phyloP scores from a whole-genome alignment of 257 asterid species.

The Scutellaria galericulata region DNA sequence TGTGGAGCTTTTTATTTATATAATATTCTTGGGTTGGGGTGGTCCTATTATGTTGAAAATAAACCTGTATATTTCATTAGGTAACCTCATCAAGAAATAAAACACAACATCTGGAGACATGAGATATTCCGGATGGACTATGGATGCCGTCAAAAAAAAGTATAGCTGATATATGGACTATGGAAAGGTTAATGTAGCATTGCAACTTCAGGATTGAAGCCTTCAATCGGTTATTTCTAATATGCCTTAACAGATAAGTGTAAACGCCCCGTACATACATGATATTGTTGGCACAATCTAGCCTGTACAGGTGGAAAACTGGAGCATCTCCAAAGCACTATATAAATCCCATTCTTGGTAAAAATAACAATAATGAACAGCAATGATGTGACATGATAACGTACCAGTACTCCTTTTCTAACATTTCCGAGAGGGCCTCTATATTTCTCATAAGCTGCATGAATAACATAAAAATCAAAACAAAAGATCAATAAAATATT shows the following conservation, averaged over 20 bases:
- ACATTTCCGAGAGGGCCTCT: constrained; percentile 99
- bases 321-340: constrained; percentile 22
- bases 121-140: neutral
- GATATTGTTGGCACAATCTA: constrained; percentile 3
- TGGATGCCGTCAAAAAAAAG: too few species aligned
- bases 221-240: neutral
- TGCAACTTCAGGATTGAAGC: neutral
- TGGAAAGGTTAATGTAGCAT: neutral
- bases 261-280: neutral
- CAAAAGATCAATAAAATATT: neutral
- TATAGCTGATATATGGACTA: neutral
- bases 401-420: constrained; percentile 98
- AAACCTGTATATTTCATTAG: neutral
- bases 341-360: neutral
- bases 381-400: constrained; percentile 13
- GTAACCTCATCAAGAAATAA: neutral
- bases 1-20: neutral
- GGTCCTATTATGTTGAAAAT: neutral
- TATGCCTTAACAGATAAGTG: neutral
- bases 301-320: constrained; percentile 4
- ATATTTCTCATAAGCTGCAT: constrained; percentile 83
- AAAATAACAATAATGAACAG: constrained; percentile 25
- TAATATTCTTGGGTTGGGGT: neutral
- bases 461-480: constrained; percentile 13
- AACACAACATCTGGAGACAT: constrained; percentile 2